Evolutionary conservation across 805 yeast species (phyloP), one percentile per base, ranked within the genome.

Genomic region (Cyberlindnera xishuangbannaensis): DNA sequence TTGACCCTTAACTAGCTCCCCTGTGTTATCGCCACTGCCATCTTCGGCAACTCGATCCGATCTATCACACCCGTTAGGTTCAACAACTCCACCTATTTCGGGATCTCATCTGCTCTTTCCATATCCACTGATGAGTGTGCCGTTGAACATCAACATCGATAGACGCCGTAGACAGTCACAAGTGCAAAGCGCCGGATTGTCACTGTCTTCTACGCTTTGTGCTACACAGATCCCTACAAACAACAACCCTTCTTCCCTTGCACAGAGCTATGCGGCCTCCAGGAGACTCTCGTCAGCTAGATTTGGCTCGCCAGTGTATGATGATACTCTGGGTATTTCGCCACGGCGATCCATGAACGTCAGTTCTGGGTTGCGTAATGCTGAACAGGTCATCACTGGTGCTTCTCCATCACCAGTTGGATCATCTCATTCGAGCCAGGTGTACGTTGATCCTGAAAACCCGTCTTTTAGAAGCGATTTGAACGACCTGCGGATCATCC

Each of bases 261-360:
- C 37, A 20, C 31, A 32, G 30, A 31, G 36, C 24, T 25, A 31
- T 26, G 34, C 35, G n/a, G 31, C 30, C 15, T 36, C 48, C n/a
- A 34, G 50, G 18, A 28, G 50, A 15, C 35, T 39, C 4, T 43
- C 48, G 9, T 39, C 45, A 7, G 48, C 33, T 14, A 26, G 43
- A n/a, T 30, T 41, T 22, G 46, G 46, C 12, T 41, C 47, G 5
- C 47, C 48, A 6, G 35, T 34, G 12, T 18, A 30, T 5, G 34
- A 34, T 13, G 41, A 38, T 11, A 18, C 18, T 13, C n/a, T 11
- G 21, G 18, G 18, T 7, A 18, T 17, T 27, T 28, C 34, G n/a
- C 41, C 39, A 3, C 27, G 31, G 7, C 15, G 43, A 2, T 21
- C 16, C n/a, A 15, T 18, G 25, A 31, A 15, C 17, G 18, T 18